A percentile compares a stretch with the other conserved stretches of the same genome.
Conservation (phyloP, 257 asterid species). For the Scutellaria galericulata region DNA sequence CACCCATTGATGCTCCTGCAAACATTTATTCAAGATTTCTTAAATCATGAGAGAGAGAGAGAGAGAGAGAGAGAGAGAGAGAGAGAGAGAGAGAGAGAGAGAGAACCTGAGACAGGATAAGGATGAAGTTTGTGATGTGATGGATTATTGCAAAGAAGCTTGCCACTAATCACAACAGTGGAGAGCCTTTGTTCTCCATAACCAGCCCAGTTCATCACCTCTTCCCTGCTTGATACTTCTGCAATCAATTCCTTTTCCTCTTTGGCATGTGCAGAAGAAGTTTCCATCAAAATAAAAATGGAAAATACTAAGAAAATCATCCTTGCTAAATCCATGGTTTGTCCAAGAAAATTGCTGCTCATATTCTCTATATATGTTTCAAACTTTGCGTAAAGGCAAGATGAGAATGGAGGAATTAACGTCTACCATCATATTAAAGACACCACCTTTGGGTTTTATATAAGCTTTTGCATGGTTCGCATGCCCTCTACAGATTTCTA, state of each 20-base stretch:
- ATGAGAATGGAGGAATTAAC: no score
- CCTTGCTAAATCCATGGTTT: conserved; percentile 19
- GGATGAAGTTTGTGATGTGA: conserved; percentile 34
- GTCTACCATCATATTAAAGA: conserved; percentile 48
- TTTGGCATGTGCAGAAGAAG: conserved; percentile 6
- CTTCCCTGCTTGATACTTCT: conserved; percentile 19
- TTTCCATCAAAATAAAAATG: conserved; percentile 14
- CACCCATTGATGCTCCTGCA: conserved; percentile 65
- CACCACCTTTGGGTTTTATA: conserved; percentile 37
- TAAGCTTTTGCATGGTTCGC: neutral
- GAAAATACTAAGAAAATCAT: conserved; percentile 27
- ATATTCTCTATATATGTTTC: no score
- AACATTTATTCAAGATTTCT: conserved; percentile 11
- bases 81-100: conserved; percentile 2
- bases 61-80: neutral
- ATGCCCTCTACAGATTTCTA: neutral
- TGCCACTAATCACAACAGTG: conserved; percentile 61
- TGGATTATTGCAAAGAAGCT: conserved; percentile 54
- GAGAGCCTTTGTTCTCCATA: conserved; percentile 69
- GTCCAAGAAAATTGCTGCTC: conserved; percentile 17
- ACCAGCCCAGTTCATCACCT: conserved; percentile 47
- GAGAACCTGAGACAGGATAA: conserved; percentile 55
- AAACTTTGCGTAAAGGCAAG: no score
- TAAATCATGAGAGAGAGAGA: neutral
- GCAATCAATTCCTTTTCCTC: neutral